Percentiles rank a stretch among this genome's conserved stretches.
Evolutionary conservation across 441 rosid genomes (phyloP).

Genomic region (Pelargonium myrrhifolium): DNA sequence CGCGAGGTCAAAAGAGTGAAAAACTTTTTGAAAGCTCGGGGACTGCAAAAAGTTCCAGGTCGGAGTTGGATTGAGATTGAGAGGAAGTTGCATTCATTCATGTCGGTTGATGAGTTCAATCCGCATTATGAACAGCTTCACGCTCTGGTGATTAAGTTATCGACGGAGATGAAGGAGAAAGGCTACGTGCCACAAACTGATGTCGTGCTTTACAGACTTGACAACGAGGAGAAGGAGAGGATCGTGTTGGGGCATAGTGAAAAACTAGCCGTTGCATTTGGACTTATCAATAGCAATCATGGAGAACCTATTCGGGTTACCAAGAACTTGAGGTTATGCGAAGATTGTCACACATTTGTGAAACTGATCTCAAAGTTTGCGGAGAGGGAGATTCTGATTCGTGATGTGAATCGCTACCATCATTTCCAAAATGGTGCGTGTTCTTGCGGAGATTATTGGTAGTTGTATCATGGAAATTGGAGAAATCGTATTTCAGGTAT

Average conservation of each 20-base stretch:
- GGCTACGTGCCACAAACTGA: conserved; percentile 73
- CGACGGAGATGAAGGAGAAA: conserved; percentile 67
- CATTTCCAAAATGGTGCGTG: conserved; percentile 67
- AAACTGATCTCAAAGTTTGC: conserved; percentile 68
- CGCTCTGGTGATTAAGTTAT: conserved; percentile 50
- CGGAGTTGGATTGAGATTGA: conserved; percentile 50
- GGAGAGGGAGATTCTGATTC: conserved; percentile 61
- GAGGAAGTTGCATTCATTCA: conserved; percentile 50
- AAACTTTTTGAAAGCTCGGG: conserved; percentile 40
- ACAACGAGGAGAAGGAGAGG: conserved; percentile 58
- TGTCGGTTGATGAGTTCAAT: conserved; percentile 59
- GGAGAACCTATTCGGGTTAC: conserved; percentile 70
- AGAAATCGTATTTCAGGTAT: no score
- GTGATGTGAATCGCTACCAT: conserved; percentile 81
- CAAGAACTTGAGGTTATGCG: conserved; percentile 78
- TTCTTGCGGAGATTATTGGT: conserved; percentile 88
- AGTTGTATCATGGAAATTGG: conserved; percentile 6
- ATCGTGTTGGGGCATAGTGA: conserved; percentile 80
- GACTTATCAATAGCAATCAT: conserved; percentile 53
- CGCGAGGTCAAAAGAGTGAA: conserved; percentile 50
- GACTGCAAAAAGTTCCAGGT: conserved; percentile 50
- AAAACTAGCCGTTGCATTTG: conserved; percentile 79
- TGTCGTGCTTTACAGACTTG: conserved; percentile 75
- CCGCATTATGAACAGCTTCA: conserved; percentile 61
- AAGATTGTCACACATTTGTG: conserved; percentile 75